Conservation (phyloP, 2,329 filamentous ascomycete species). For the Calonectria pseudoreteaudii region DNA sequence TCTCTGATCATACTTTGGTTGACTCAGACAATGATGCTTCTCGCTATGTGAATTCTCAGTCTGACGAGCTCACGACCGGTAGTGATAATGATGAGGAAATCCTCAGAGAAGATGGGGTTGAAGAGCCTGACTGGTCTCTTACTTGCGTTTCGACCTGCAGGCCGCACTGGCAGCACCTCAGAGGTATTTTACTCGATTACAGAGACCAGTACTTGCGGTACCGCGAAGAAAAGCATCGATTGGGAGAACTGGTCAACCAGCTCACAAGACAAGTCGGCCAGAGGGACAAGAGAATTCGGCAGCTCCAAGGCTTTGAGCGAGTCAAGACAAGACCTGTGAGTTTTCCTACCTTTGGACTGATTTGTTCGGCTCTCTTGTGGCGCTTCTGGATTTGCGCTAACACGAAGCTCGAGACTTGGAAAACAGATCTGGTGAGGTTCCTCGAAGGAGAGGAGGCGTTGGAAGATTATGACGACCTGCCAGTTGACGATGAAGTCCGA, state of each 20-base stretch:
- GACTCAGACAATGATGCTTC: not conserved
- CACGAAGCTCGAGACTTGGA: not conserved
- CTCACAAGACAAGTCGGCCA: not conserved
- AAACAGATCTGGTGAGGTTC: not conserved
- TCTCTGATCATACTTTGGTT: not conserved
- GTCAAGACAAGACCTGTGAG: not conserved
- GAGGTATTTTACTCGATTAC: not conserved
- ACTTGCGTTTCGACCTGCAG: not conserved
- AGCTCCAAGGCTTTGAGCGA: not conserved
- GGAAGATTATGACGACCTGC: not conserved
- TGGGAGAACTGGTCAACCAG: not conserved
- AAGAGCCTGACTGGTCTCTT: not conserved
- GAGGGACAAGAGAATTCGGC: not conserved
- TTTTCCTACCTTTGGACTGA: not conserved
- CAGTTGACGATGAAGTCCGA: too few relatives aligned
- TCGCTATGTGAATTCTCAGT: too few relatives aligned
- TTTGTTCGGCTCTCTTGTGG: not conserved
- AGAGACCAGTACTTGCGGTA: not conserved
- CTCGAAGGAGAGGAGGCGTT: not conserved
- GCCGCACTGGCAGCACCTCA: not conserved
- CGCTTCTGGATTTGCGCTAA: not conserved
- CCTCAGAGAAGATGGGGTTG: not conserved
- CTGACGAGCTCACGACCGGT: not conserved
- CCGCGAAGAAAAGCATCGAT: not conserved
- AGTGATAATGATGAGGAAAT: not conserved